Conservation (phyloP, 352 stramenopile species). For the Plasmopara viticola region DNA sequence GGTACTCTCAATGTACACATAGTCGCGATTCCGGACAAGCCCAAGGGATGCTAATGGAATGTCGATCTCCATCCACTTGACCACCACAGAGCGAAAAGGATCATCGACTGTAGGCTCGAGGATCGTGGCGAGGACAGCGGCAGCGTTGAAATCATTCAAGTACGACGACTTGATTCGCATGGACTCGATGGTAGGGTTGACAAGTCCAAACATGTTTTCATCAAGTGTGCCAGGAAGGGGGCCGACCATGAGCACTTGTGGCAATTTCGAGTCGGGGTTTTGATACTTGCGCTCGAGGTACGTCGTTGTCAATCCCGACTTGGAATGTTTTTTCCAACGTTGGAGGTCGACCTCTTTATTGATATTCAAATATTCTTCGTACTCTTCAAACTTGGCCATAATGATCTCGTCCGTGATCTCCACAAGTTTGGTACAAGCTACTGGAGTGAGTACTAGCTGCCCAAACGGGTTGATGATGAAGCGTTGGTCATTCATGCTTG, state of each 20-base stretch:
- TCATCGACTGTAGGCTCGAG: conserved; percentile 34
- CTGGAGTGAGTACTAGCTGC: conserved; percentile 1
- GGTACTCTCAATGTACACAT: no score
- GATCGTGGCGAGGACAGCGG: conserved; percentile 34
- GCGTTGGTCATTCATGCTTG: conserved; percentile 9
- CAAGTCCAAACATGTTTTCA: no score
- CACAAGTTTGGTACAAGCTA: conserved; percentile 12
- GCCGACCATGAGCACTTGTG: no score
- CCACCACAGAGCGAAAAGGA: conserved; percentile 30
- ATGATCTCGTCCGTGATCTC: conserved; percentile 8
- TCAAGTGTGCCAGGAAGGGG: no score
- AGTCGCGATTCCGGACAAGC: no score
- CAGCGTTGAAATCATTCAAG: conserved; percentile 23
- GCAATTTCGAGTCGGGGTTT: no score
- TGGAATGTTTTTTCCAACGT: no score
- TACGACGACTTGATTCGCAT: conserved; percentile 25
- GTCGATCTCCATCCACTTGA: conserved; percentile 34
- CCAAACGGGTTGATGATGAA: conserved; percentile 19
- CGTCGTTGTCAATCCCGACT: no score
- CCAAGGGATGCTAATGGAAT: conserved; percentile 12
- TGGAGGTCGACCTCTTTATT: conserved; percentile 9
- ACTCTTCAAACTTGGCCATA: conserved; percentile 15
- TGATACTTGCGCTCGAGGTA: no score
- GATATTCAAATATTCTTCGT: conserved; percentile 15
- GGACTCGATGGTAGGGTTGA: no score